Conservation (phyloP, 2,329 filamentous ascomycete species). For the Fusarium temperatum region DNA sequence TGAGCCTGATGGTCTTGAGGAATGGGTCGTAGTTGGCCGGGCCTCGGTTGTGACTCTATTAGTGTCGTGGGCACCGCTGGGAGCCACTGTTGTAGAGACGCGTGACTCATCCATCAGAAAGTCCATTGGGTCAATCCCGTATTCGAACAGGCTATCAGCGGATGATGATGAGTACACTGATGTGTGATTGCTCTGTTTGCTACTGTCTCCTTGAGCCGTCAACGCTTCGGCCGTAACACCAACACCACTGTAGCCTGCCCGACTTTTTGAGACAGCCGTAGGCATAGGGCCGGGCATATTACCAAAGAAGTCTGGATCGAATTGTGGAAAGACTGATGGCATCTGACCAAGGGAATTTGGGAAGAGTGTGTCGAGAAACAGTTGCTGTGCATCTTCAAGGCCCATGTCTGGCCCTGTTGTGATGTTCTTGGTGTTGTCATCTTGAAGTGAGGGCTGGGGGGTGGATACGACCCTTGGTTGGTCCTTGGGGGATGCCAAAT, state of each 20-base stretch:
- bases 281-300: neutral
- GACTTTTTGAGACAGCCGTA: neutral
- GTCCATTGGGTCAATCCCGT: neutral
- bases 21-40: neutral
- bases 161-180: neutral
- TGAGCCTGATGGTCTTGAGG: neutral
- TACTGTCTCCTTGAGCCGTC: neutral
- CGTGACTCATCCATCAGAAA: neutral
- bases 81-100: neutral
- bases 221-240: neutral
- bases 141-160: neutral
- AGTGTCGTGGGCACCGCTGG: neutral
- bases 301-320: neutral
- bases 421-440: neutral
- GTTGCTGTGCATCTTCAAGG: neutral
- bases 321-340: neutral
- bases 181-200: neutral
- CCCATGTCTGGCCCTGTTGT: neutral
- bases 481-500: neutral
- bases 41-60: neutral
- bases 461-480: neutral
- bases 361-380: neutral
- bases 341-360: neutral
- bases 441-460: neutral
- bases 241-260: neutral